A percentile compares a stretch with the other conserved stretches of the same genome.
Conservation (phyloP, 768 basidiomycete species). For the Phlebiopsis flavidoalba region DNA sequence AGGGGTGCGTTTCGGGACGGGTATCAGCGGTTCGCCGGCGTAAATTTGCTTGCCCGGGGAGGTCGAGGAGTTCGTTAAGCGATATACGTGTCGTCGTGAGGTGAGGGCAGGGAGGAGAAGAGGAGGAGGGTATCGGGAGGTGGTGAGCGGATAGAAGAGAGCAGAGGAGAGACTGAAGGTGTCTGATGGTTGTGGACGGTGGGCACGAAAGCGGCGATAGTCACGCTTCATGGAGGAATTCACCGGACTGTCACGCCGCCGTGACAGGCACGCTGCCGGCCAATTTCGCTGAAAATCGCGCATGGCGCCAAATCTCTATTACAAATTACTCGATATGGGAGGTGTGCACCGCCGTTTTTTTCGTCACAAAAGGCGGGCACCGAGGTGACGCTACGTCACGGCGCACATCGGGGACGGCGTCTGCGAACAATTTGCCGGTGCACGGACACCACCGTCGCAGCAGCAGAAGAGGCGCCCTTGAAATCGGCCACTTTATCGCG, state of each 20-base stretch:
- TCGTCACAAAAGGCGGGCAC: background rate
- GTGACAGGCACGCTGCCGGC: conserved; percentile 6
- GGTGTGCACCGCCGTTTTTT: background rate
- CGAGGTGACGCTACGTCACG: background rate
- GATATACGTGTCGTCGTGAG: conserved; percentile 13
- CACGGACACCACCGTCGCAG: no score
- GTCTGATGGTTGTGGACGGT: background rate
- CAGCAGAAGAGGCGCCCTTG: background rate
- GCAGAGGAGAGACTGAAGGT: background rate
- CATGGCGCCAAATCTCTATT: background rate
- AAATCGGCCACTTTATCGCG: conserved; percentile 1
- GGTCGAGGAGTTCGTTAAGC: conserved; percentile 15
- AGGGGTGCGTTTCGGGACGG: conserved; percentile 53
- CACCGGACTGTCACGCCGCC: conserved; percentile 8
- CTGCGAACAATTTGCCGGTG: background rate
- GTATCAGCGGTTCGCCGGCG: background rate
- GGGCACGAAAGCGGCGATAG: conserved; percentile 7
- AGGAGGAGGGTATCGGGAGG: background rate
- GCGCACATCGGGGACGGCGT: background rate
- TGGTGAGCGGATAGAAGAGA: background rate
- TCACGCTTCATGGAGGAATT: conserved; percentile 7
- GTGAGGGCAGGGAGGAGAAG: conserved; percentile 7
- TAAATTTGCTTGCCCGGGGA: conserved; percentile 3
- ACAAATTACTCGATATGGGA: background rate
- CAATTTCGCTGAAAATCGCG: background rate